phyloP scores from a whole-genome alignment of 495 filamentous ascomycete genomes.

The Penicillium roqueforti region DNA sequence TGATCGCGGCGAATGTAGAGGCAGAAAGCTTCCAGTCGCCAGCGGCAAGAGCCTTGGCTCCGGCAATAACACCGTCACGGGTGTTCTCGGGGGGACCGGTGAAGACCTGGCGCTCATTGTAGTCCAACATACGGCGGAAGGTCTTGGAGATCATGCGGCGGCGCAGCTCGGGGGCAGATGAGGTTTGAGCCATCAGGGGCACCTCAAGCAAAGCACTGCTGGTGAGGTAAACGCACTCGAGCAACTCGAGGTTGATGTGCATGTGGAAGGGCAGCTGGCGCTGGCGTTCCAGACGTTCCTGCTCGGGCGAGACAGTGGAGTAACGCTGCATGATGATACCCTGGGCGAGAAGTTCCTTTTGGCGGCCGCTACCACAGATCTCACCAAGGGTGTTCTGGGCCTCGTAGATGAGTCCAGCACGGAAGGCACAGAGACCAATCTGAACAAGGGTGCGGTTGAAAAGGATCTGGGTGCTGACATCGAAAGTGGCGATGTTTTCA shows the following conservation, averaged over 20 bases:
- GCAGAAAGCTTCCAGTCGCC: conserved; percentile 98
- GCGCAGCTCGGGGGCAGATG: conserved; percentile 92
- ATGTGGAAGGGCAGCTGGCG: conserved; percentile 98
- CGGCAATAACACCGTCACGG: conserved; percentile 97
- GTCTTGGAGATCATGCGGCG: conserved; percentile 99
- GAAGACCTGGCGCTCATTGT: conserved; percentile 98
- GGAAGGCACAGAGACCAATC: conserved; percentile 97
- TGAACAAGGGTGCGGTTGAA: conserved; percentile 98
- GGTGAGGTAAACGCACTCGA: conserved; percentile 97
- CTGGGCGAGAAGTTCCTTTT: conserved; percentile 97
- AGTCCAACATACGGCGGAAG: conserved; percentile 97
- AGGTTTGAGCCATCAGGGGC: conserved; percentile 91
- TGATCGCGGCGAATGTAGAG: conserved; percentile 89
- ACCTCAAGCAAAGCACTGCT: conserved; percentile 99
- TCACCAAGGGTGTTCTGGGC: conserved; percentile 95
- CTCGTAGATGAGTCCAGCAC: conserved; percentile 92
- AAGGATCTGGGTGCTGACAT: conserved; percentile 94
- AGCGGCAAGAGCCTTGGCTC: conserved; percentile 89
- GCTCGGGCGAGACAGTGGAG: conserved; percentile 90
- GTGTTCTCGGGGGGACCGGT: conserved; percentile 98
- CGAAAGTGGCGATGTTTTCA: conserved; percentile 91
- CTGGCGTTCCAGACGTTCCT: conserved; percentile 93
- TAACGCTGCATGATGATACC: conserved; percentile 97
- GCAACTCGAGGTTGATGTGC: conserved; percentile 98
- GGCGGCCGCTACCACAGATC: conserved; percentile 92